phyloP scores from a whole-genome alignment of 495 filamentous ascomycete species.

The Cenococcum geophilum region DNA sequence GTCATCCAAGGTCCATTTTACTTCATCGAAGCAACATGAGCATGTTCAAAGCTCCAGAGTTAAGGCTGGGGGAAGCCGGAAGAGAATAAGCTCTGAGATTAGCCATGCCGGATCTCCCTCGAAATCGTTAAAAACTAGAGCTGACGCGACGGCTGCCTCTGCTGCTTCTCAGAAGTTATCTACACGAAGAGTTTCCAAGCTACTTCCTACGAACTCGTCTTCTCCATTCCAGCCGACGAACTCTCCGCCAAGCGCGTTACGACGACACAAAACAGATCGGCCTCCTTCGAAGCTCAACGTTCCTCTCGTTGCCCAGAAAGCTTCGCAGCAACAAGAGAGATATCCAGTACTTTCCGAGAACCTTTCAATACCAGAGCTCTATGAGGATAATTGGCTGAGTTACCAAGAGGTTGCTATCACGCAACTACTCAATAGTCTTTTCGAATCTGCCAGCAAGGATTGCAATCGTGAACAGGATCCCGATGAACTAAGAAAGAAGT shows the following conservation, averaged over 20 bases:
- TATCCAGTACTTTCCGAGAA: slow-evolving; percentile 54
- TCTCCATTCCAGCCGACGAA: slow-evolving; percentile 27
- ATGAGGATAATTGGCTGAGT: slow-evolving; percentile 60
- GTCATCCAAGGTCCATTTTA: slow-evolving; percentile 26
- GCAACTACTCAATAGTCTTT: slow-evolving; percentile 54
- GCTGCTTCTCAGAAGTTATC: slow-evolving; percentile 1
- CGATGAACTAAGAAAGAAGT: slow-evolving; percentile 33
- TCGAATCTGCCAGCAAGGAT: slow-evolving; percentile 37
- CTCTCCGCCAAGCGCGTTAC: slow-evolving; percentile 28
- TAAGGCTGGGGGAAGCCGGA: slow-evolving; percentile 11
- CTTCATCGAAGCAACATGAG: slow-evolving; percentile 11
- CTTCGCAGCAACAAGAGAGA: slow-evolving; percentile 26
- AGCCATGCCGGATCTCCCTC: slow-evolving; percentile 23
- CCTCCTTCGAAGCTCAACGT: slow-evolving; percentile 27
- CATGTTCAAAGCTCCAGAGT: slow-evolving; percentile 9
- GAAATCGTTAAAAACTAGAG: slow-evolving; percentile 24
- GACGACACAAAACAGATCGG: slow-evolving; percentile 9
- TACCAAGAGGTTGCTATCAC: slow-evolving; percentile 59
- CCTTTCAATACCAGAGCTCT: slow-evolving; percentile 51
- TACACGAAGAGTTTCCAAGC: slow-evolving; percentile 7
- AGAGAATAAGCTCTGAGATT: slow-evolving; percentile 22
- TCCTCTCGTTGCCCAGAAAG: slow-evolving; percentile 19
- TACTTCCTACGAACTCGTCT: slow-evolving; percentile 13
- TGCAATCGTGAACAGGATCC: slow-evolving; percentile 10
- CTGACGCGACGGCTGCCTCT: slow-evolving; percentile 13